A percentile compares a stretch with the other conserved stretches of the same genome.
Conservation (phyloP, 805 yeast genomes). For the Tetrapisispora pingtungensis region DNA sequence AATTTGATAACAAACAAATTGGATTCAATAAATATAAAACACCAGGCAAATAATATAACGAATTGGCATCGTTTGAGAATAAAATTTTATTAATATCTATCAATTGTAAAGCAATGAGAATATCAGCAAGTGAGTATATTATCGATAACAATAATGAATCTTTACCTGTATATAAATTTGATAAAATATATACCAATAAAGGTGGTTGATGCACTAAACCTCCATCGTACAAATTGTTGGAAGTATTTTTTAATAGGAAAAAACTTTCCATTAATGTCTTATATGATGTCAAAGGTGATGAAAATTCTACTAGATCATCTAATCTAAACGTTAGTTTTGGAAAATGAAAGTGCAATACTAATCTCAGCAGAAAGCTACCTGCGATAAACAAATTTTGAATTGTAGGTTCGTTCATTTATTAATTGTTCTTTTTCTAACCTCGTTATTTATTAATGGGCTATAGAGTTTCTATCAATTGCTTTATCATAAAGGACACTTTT, state of each 20-base stretch:
- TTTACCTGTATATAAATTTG: conserved; percentile 5
- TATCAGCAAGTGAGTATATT: conserved; percentile 52
- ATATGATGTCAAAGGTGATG: conserved; percentile 28
- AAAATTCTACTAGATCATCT: conserved; percentile 27
- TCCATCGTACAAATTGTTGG: conserved; percentile 65
- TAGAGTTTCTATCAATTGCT: no score
- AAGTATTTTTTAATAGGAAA: conserved; percentile 42
- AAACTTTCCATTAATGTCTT: conserved; percentile 56
- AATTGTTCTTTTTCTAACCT: no score
- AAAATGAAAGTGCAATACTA: conserved; percentile 14
- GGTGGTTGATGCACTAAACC: conserved; percentile 87
- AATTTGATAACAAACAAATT: conserved; percentile 52
- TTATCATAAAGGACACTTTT: no score
- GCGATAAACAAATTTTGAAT: background rate
- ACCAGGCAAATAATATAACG: conserved; percentile 33
- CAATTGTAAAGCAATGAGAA: conserved; percentile 44
- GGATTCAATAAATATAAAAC: conserved; percentile 75
- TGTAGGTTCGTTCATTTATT: background rate
- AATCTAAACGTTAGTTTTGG: conserved; percentile 20
- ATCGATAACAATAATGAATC: conserved; percentile 15
- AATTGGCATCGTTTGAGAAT: conserved; percentile 5
- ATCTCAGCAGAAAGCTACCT: conserved; percentile 7
- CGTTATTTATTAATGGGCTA: no score
- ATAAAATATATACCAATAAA: conserved; percentile 40
- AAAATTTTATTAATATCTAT: conserved; percentile 35